A percentile compares a stretch with the other conserved stretches of the same genome.
Conservation (phyloP, 345 rosid species). For the Abelmoschus esculentus region DNA sequence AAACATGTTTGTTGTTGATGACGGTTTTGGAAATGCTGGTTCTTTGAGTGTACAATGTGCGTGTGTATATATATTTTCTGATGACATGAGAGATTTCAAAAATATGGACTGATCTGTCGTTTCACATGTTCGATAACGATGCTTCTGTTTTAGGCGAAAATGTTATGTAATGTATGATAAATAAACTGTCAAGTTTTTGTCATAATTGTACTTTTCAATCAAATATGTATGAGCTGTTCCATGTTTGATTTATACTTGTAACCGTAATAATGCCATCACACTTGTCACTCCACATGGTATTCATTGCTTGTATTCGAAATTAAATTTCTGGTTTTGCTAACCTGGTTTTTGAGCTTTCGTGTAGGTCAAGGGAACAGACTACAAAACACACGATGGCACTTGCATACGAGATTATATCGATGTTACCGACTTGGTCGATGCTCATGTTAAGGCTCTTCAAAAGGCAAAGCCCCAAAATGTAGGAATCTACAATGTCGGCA, state of each 20-base stretch:
- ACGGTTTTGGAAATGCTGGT: not conserved
- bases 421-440: constrained; percentile 93
- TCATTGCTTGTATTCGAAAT: not conserved
- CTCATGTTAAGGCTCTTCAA: constrained; percentile 91
- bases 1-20: not conserved
- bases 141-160: not conserved
- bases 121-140: constrained; percentile 2
- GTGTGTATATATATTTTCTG: not conserved
- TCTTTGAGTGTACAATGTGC: not conserved
- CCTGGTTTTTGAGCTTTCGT: constrained; percentile 7
- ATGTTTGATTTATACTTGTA: not conserved
- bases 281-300: not conserved
- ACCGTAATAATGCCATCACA: not conserved
- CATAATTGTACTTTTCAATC: too few species aligned
- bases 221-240: not conserved
- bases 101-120: not conserved
- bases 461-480: constrained; percentile 65
- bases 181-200: too few species aligned
- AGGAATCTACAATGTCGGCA: constrained; percentile 96
- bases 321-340: not conserved
- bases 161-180: not conserved
- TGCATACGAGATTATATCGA: constrained; percentile 94
- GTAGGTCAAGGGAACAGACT: constrained; percentile 96
- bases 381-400: constrained; percentile 84
- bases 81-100: not conserved